Evolutionary conservation across 139 green algal genomes (phyloP).

Genomic region (Haematococcus lacustris): DNA sequence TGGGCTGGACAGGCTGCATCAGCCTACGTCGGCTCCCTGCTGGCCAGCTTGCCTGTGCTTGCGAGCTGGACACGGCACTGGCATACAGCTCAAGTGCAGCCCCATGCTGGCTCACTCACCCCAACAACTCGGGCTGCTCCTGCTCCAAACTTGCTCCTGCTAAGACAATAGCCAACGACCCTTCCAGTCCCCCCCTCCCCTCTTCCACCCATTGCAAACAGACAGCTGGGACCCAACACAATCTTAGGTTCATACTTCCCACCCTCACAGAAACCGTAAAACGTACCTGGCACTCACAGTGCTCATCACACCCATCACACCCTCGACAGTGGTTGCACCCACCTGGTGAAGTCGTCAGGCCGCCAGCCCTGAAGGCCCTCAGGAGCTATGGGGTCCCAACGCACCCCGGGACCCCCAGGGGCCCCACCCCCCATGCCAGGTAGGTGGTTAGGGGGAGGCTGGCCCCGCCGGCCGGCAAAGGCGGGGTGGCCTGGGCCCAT

Average conservation of each 20-base stretch:
- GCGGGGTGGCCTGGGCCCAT: neutral
- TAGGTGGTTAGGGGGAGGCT: neutral
- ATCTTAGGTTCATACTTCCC: too few relatives aligned
- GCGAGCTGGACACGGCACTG: too few relatives aligned
- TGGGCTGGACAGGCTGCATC: too few relatives aligned
- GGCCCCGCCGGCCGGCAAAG: neutral
- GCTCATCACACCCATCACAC: neutral
- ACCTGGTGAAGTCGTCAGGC: constrained; percentile 25
- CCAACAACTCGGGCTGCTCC: too few relatives aligned
- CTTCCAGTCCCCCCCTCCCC: neutral
- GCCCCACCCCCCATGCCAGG: neutral
- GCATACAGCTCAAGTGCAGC: too few relatives aligned
- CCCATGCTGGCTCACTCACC: too few relatives aligned
- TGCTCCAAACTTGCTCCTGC: too few relatives aligned
- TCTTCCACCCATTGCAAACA: neutral
- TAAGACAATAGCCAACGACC: neutral
- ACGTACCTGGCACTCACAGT: neutral
- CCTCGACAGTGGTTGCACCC: neutral
- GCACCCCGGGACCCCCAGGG: constrained; percentile 11
- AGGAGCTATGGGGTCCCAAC: constrained; percentile 28
- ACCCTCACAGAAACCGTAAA: too few relatives aligned
- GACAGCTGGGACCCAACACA: neutral
- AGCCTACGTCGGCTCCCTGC: too few relatives aligned
- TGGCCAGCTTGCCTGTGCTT: too few relatives aligned
- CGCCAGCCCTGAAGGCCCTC: constrained; percentile 33